A percentile compares a stretch with the other conserved stretches of the same genome.
Conservation (phyloP, 495 filamentous ascomycete species). For the Tuber borchii region DNA sequence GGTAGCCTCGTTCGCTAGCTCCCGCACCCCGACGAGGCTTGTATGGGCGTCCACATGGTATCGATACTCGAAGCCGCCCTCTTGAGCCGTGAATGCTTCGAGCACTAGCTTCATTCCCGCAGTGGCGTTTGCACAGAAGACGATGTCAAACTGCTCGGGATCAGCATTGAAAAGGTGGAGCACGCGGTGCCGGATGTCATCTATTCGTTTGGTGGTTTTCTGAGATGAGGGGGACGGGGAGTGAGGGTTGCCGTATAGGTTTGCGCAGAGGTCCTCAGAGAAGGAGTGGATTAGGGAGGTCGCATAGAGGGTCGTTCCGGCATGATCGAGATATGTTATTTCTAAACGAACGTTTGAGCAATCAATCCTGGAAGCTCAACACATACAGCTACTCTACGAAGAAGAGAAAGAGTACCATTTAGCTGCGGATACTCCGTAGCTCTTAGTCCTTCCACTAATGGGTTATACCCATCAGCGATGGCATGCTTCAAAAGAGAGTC, state of each 20-base stretch:
- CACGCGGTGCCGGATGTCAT: conserved; percentile 46
- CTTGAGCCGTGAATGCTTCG: conserved; percentile 61
- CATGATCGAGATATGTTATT: conserved; percentile 85
- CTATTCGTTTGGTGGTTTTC: conserved; percentile 49
- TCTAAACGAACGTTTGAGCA: conserved; percentile 48
- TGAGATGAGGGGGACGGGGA: conserved; percentile 78
- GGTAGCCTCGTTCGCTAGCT: conserved; percentile 55
- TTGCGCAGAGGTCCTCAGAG: conserved; percentile 64
- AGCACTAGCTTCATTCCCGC: conserved; percentile 81
- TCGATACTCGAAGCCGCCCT: conserved; percentile 52
- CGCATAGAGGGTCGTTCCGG: conserved; percentile 73
- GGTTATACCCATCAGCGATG: conserved; percentile 52
- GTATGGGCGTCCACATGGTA: conserved; percentile 86
- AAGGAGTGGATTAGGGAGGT: conserved; percentile 77
- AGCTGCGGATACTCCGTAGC: conserved; percentile 75
- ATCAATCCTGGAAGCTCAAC: conserved; percentile 9
- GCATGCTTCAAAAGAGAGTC: conserved; percentile 15
- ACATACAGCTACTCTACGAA: not conserved
- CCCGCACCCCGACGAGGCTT: conserved; percentile 75
- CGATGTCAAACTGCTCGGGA: conserved; percentile 73
- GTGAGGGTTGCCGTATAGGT: conserved; percentile 86
- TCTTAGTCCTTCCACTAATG: conserved; percentile 61
- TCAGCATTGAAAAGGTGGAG: conserved; percentile 79
- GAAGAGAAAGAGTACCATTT: conserved; percentile 51
- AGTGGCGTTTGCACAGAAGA: conserved; percentile 90